Percentiles rank a stretch among this genome's conserved stretches.
phyloP scores from a whole-genome alignment of 805 yeast species.

The Ogataea thermomethanolica region DNA sequence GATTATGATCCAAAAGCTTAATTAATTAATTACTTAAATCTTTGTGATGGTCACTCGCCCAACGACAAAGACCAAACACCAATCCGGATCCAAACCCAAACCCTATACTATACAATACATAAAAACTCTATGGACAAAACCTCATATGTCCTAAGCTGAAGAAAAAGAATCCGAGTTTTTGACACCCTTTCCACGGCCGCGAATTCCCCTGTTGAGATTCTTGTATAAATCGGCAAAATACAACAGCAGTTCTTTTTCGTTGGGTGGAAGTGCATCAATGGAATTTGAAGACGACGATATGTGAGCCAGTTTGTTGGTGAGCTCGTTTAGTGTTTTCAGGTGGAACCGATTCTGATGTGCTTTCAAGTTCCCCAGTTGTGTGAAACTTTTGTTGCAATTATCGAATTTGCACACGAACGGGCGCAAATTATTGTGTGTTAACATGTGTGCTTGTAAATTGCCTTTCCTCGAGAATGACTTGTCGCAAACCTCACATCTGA shows the following conservation, averaged over 20 bases:
- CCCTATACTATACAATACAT: conserved; percentile 7
- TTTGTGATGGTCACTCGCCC: too few relatives aligned
- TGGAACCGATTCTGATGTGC: conserved; percentile 93
- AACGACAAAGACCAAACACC: background rate
- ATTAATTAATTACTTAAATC: background rate
- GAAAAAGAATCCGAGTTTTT: conserved; percentile 9
- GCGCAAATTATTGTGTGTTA: conserved; percentile 75
- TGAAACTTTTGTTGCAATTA: conserved; percentile 76
- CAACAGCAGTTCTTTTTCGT: conserved; percentile 65
- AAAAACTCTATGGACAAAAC: conserved; percentile 2
- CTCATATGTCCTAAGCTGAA: background rate
- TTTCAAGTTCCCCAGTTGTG: conserved; percentile 90
- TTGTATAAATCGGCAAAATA: conserved; percentile 83
- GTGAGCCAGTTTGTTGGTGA: conserved; percentile 67
- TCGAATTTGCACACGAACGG: conserved; percentile 82
- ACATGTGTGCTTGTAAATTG: conserved; percentile 80
- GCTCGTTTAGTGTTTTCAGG: conserved; percentile 58
- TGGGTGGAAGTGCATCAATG: conserved; percentile 46
- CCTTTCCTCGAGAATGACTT: conserved; percentile 86
- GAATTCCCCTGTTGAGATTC: conserved; percentile 85
- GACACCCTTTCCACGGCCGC: conserved; percentile 72
- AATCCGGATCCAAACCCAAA: background rate
- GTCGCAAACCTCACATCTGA: conserved; percentile 70
- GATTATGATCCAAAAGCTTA: conserved; percentile 14
- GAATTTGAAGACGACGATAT: conserved; percentile 44